Percentiles rank a stretch among this genome's conserved stretches.
phyloP scores from a whole-genome alignment of 129 eudicot genomes.

The Saussurea involucrata region DNA sequence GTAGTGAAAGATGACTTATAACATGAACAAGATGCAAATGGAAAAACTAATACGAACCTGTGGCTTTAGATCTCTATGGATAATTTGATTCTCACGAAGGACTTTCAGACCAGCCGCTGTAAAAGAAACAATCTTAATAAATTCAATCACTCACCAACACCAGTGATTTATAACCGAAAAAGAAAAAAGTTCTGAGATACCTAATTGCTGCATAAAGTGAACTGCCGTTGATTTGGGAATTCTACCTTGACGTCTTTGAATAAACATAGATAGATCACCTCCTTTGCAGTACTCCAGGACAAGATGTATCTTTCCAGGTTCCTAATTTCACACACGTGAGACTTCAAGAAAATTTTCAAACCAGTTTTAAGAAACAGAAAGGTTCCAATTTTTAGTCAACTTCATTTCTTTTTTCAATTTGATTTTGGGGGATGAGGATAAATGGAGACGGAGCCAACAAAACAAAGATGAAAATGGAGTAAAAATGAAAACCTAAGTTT shows the following conservation, averaged over 20 bases:
- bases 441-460: neutral
- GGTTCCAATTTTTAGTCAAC: neutral
- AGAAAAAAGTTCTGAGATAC: slow-evolving; percentile 27
- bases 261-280: slow-evolving; percentile 84
- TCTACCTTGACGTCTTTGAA: slow-evolving; percentile 78
- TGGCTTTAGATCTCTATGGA: slow-evolving; percentile 95
- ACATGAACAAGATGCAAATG: neutral
- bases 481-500: neutral
- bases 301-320: slow-evolving; percentile 86
- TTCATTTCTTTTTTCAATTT: neutral
- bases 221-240: slow-evolving; percentile 79
- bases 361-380: neutral
- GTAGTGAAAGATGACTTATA: neutral
- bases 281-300: slow-evolving; percentile 93
- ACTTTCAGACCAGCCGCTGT: slow-evolving; percentile 87
- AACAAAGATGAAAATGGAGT: neutral
- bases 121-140: slow-evolving; percentile 15
- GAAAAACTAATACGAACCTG: slow-evolving; percentile 59
- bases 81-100: slow-evolving; percentile 87
- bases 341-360: slow-evolving; percentile 6
- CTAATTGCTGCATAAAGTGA: slow-evolving; percentile 93
- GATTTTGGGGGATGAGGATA: neutral
- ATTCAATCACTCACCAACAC: neutral
- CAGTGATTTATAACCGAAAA: neutral
- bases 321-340: slow-evolving; percentile 46